Evolutionary conservation across 768 basidiomycete species (phyloP).

Genomic region (Kwoniella bestiolae): DNA sequence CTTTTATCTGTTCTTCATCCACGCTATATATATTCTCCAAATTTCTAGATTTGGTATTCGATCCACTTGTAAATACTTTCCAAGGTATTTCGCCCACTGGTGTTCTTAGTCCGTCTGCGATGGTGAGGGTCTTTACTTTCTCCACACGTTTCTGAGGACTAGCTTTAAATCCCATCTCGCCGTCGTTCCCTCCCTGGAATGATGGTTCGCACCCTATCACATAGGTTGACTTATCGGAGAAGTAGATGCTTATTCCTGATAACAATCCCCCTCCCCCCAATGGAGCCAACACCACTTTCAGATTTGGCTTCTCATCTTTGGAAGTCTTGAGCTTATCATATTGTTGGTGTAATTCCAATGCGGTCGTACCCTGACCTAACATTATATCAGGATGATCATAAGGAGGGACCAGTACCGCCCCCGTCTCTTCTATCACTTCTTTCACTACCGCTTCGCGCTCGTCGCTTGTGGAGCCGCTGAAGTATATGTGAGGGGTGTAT

Average conservation of each 20-base stretch:
- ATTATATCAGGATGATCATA: conserved; percentile 50
- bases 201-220: conserved; percentile 37
- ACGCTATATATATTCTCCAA: conserved; percentile 42
- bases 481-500: conserved; percentile 37
- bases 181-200: conserved; percentile 44
- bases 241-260: conserved; percentile 37
- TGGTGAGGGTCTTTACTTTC: conserved; percentile 40
- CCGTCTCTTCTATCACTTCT: conserved; percentile 39
- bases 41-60: conserved; percentile 23
- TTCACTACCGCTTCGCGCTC: conserved; percentile 38
- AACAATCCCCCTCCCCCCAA: conserved; percentile 46
- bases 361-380: conserved; percentile 47
- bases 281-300: conserved; percentile 39
- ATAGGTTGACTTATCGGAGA: conserved; percentile 29
- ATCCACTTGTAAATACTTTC: conserved; percentile 26
- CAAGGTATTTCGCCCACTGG: conserved; percentile 38
- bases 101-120: conserved; percentile 48
- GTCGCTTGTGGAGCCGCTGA: conserved; percentile 41
- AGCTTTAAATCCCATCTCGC: conserved; percentile 36
- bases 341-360: conserved; percentile 44
- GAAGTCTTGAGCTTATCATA: neutral
- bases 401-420: conserved; percentile 43
- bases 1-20: conserved; percentile 42
- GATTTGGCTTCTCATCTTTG: neutral
- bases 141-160: conserved; percentile 33